Percentiles rank a stretch among this genome's conserved stretches.
phyloP scores from a whole-genome alignment of 306 rosid species.

The Mimosa bimucronata region DNA sequence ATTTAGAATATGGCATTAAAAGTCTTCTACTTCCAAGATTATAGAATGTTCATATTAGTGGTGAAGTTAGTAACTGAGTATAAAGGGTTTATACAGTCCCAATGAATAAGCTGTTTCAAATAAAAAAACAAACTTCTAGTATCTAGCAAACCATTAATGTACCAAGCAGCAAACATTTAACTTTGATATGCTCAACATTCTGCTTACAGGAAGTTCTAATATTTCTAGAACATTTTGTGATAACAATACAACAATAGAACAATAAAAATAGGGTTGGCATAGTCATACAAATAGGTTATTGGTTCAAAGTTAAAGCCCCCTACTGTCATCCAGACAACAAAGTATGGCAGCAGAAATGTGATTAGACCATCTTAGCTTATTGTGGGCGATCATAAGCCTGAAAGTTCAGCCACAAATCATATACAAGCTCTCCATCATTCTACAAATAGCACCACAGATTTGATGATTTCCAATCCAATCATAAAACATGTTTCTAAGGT shows the following conservation, averaged over 20 bases:
- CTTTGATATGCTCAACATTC: background rate
- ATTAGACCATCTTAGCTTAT: background rate
- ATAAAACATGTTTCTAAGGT: background rate
- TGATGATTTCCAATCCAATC: background rate
- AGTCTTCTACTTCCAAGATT: constrained; percentile 5
- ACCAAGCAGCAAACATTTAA: background rate
- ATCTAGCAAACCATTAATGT: constrained; percentile 2
- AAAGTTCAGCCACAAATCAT: constrained; percentile 3
- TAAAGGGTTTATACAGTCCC: constrained; percentile 21
- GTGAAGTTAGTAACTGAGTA: background rate
- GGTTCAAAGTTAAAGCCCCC: background rate
- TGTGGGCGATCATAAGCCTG: constrained; percentile 5
- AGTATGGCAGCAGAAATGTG: background rate
- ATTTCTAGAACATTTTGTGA: background rate
- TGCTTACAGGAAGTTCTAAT: background rate
- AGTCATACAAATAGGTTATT: constrained; percentile 8
- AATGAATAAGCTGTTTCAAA: constrained; percentile 14
- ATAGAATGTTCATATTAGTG: constrained; percentile 10
- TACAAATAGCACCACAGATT: background rate
- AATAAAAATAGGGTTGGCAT: constrained; percentile 6
- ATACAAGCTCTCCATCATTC: background rate
- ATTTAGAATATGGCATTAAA: constrained; percentile 7
- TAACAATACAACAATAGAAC: background rate
- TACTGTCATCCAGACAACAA: background rate
- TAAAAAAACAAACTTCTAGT: constrained; percentile 7